These are phyloP conservation scores for Volvariella surrecta DNA, from an alignment of 1,284 basidiomycete genomes.

Conservation along the genomic window DNA sequence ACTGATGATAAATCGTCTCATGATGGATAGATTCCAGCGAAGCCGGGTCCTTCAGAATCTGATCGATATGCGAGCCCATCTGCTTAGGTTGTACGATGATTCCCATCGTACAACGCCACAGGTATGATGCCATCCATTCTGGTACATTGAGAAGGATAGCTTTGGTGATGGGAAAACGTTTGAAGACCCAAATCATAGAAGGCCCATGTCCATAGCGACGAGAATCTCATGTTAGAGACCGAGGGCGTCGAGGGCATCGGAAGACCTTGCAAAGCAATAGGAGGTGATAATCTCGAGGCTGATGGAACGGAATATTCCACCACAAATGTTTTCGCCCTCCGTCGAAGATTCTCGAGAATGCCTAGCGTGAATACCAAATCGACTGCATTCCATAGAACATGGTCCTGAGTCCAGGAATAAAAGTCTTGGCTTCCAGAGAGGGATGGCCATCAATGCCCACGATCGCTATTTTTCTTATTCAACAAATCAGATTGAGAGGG, in stretches of 20 bases:
- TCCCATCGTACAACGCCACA: slow-evolving; percentile 16
- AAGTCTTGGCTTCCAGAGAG: no score
- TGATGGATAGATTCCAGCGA: slow-evolving; percentile 17
- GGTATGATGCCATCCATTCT: slow-evolving; percentile 21
- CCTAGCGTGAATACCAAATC: background rate
- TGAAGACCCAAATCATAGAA: slow-evolving; percentile 23
- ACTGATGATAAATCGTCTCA: slow-evolving; percentile 24
- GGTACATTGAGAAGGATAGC: slow-evolving; percentile 20
- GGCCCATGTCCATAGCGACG: slow-evolving; percentile 17
- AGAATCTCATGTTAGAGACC: slow-evolving; percentile 24
- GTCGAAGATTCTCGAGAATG: no score
- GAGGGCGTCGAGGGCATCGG: slow-evolving; percentile 16
- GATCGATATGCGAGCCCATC: slow-evolving; percentile 23
- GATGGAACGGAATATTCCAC: slow-evolving; percentile 22
- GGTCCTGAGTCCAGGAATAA: no score
- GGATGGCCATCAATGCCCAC: no score
- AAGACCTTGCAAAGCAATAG: slow-evolving; percentile 24
- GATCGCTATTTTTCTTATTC: no score
- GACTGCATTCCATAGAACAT: no score
- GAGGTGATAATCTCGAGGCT: slow-evolving; percentile 27
- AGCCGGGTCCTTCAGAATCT: slow-evolving; percentile 20
- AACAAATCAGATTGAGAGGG: no score
- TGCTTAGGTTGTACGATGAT: slow-evolving; percentile 17
- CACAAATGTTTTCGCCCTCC: no score
- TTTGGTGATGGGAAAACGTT: slow-evolving; percentile 22